phyloP scores from a whole-genome alignment of 2,329 filamentous ascomycete genomes.

The Samsoniella hepiali region DNA sequence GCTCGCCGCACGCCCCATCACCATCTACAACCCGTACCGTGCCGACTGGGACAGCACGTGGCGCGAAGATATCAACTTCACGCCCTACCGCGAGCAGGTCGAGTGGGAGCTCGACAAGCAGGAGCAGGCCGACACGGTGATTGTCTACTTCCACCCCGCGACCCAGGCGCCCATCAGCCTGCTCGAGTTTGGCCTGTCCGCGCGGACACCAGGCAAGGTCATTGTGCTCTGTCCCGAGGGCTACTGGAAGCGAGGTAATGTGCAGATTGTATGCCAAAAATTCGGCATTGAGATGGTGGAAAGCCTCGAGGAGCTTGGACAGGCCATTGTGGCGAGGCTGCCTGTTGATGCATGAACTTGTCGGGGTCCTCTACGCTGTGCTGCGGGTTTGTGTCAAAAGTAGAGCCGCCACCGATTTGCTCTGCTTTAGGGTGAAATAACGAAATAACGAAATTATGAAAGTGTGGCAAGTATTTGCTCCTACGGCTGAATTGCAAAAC shows the following conservation, averaged over 20 bases:
- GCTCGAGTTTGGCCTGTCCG: slow-evolving; percentile 55
- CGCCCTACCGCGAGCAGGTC: slow-evolving; percentile 49
- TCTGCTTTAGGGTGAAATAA: too few species aligned
- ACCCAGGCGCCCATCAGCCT: slow-evolving; percentile 53
- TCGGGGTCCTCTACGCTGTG: too few species aligned
- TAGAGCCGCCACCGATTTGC: neutral
- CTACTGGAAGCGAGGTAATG: slow-evolving; percentile 56
- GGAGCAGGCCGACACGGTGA: slow-evolving; percentile 46
- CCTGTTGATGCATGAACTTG: neutral
- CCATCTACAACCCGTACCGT: slow-evolving; percentile 54
- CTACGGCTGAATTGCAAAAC: too few species aligned
- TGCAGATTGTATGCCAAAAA: slow-evolving; percentile 50
- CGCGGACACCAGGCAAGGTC: slow-evolving; percentile 34
- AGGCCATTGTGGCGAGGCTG: slow-evolving; percentile 33
- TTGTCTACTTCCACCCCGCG: slow-evolving; percentile 50
- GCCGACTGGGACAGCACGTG: slow-evolving; percentile 51
- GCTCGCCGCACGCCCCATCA: slow-evolving; percentile 45
- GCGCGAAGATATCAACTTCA: slow-evolving; percentile 43
- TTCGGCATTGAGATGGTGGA: slow-evolving; percentile 44
- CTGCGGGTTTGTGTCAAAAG: too few species aligned
- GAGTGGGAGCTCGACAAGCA: slow-evolving; percentile 57
- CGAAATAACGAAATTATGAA: neutral
- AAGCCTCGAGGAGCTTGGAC: slow-evolving; percentile 36
- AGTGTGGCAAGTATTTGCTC: neutral
- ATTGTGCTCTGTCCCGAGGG: slow-evolving; percentile 49